phyloP scores from a whole-genome alignment of 257 asterid genomes.

The Solanum sparsipilum region DNA sequence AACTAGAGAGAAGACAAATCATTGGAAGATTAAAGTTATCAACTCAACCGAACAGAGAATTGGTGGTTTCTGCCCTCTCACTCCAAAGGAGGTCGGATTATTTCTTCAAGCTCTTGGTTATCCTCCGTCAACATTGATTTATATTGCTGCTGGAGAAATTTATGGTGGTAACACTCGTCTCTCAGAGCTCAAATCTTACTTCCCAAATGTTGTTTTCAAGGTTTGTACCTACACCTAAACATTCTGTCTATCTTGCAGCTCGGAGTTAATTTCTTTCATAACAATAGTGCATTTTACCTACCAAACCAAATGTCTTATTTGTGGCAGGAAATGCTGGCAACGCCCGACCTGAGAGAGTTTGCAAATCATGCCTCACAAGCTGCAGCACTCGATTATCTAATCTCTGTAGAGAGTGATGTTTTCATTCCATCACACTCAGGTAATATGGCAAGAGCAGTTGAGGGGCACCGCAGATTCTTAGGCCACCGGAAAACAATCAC shows the following conservation, averaged over 20 bases:
- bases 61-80: conserved; percentile 84
- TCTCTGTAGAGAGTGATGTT: conserved; percentile 77
- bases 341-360: conserved; percentile 44
- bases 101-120: conserved; percentile 87
- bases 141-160: conserved; percentile 92
- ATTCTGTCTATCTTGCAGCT: background rate
- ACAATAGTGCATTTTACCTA: background rate
- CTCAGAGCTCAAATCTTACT: conserved; percentile 70
- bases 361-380: conserved; percentile 73
- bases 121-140: conserved; percentile 63
- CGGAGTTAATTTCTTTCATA: background rate
- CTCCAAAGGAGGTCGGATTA: conserved; percentile 90
- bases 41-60: conserved; percentile 82
- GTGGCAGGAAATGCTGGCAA: conserved; percentile 87
- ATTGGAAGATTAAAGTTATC: conserved; percentile 83
- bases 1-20: conserved; percentile 69
- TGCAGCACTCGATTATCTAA: conserved; percentile 87
- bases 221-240: conserved; percentile 16
- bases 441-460: conserved; percentile 92
- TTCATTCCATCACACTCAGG: conserved; percentile 89
- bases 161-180: conserved; percentile 78
- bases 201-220: conserved; percentile 71
- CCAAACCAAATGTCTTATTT: conserved; percentile 8
- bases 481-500: conserved; percentile 76
- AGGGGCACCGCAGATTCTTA: conserved; percentile 87